Conservation (phyloP, 805 yeast species). For the Hanseniaspora hatyaiensis region DNA sequence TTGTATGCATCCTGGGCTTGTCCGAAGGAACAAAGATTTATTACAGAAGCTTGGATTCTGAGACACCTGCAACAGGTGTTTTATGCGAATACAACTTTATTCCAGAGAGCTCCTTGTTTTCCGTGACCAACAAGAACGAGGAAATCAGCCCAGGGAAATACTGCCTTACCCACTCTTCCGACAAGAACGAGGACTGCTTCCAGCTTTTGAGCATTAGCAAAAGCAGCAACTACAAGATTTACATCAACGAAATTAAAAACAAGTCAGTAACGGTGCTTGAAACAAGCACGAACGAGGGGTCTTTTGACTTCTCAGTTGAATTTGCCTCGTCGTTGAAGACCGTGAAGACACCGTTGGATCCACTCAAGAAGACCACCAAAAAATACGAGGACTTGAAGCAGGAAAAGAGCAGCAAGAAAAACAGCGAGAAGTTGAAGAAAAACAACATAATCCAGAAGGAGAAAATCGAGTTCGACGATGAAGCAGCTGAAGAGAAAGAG, state of each 20-base stretch:
- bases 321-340: background rate
- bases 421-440: background rate
- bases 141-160: background rate
- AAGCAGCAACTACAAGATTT: background rate
- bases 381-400: slow-evolving; percentile 13
- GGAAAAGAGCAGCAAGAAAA: background rate
- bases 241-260: background rate
- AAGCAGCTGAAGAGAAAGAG: slow-evolving; percentile 10
- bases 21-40: slow-evolving; percentile 3
- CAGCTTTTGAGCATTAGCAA: slow-evolving; percentile 1
- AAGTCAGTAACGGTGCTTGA: background rate
- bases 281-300: background rate
- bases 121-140: background rate
- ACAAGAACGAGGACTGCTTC: background rate
- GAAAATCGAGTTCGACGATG: slow-evolving; percentile 8
- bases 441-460: slow-evolving; percentile 4
- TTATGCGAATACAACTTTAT: slow-evolving; percentile 11
- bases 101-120: slow-evolving; percentile 10
- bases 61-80: background rate
- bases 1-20: no score
- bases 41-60: background rate
- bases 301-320: background rate
- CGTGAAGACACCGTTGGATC: slow-evolving; percentile 8
- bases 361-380: slow-evolving; percentile 11
- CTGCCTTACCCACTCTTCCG: background rate